These are phyloP conservation scores for Tolypocladium tropicale DNA, from an alignment of 2,329 filamentous ascomycete genomes.

Conservation along the genomic window DNA sequence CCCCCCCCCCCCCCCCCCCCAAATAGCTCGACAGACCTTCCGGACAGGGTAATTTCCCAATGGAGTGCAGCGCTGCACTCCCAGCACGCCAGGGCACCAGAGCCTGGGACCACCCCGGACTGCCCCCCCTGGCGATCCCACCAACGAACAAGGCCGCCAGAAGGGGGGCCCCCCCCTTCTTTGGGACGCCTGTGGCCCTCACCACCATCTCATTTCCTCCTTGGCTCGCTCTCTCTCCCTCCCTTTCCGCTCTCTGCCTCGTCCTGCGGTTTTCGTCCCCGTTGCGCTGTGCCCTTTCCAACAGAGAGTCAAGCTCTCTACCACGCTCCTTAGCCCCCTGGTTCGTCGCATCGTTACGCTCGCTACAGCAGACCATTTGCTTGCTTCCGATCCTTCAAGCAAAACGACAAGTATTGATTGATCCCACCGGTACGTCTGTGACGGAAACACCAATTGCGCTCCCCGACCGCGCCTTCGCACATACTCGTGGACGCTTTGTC, in stretches of 20 bases:
- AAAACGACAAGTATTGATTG: background rate
- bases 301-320: conserved; percentile 45
- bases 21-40: background rate
- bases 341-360: conserved; percentile 16
- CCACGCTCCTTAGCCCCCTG: conserved; percentile 40
- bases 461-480: background rate
- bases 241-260: conserved; percentile 10
- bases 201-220: background rate
- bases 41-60: conserved; percentile 3
- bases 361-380: conserved; percentile 9
- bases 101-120: background rate
- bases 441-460: background rate
- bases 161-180: background rate
- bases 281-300: conserved; percentile 31
- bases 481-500: too few relatives aligned
- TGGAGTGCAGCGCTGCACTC: background rate
- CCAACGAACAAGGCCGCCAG: too few relatives aligned
- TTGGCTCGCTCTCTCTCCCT: conserved; percentile 6
- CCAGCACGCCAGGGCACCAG: too few relatives aligned
- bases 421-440: background rate
- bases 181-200: background rate
- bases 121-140: background rate
- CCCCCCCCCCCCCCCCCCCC: background rate
- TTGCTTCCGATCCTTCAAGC: background rate
- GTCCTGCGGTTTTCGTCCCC: conserved; percentile 8